These are phyloP conservation scores for Ceratobasidium sp. DNA, from an alignment of 1,284 basidiomycete genomes.

Conservation along the genomic window DNA sequence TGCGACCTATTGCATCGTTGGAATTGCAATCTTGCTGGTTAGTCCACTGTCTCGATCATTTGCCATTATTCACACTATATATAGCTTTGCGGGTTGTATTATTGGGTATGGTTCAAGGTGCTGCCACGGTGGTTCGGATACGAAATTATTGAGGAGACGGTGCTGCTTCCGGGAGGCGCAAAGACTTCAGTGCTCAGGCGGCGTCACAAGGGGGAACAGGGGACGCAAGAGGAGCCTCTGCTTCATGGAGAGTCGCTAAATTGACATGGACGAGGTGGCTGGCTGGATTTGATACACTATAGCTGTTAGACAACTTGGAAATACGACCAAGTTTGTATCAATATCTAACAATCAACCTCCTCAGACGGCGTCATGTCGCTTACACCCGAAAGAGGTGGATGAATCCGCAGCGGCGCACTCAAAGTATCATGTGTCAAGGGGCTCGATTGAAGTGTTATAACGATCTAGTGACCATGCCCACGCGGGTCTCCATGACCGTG, in stretches of 20 bases:
- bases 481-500: slow-evolving; percentile 53
- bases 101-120: slow-evolving; percentile 54
- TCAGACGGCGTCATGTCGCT: background rate
- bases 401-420: too few species aligned
- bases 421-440: background rate
- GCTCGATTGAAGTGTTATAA: background rate
- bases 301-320: too few species aligned
- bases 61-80: background rate
- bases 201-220: slow-evolving; percentile 3
- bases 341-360: too few species aligned
- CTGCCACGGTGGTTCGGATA: slow-evolving; percentile 55
- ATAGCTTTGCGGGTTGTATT: slow-evolving; percentile 55
- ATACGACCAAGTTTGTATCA: too few species aligned
- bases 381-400: background rate
- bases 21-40: slow-evolving; percentile 51
- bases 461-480: slow-evolving; percentile 49
- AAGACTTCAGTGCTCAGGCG: slow-evolving; percentile 45
- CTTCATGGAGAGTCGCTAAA: background rate
- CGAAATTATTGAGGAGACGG: slow-evolving; percentile 53
- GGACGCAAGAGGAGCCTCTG: slow-evolving; percentile 20
- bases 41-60: background rate
- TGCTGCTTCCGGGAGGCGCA: slow-evolving; percentile 53
- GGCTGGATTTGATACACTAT: background rate
- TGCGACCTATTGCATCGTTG: slow-evolving; percentile 54
- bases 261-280: too few species aligned